Percentiles rank a stretch among this genome's conserved stretches.
Conservation (phyloP, 2,329 filamentous ascomycete species). For the Pseudogymnoascus sp. region DNA sequence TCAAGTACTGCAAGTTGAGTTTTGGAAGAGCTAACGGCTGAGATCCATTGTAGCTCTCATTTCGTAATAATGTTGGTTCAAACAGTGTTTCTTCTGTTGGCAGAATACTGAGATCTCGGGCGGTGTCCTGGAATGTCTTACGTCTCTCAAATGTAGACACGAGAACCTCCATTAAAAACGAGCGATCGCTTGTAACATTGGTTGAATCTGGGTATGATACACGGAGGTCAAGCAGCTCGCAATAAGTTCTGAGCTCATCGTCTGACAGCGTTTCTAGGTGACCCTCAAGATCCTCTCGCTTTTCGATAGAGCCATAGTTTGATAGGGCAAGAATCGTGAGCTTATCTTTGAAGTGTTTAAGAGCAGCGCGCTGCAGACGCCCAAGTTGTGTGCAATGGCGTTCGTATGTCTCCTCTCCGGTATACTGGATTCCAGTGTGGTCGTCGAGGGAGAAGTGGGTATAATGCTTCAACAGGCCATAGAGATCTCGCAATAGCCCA, state of each 20-base stretch:
- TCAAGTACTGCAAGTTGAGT: constrained; percentile 89
- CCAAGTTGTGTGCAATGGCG: constrained; percentile 69
- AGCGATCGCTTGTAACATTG: constrained; percentile 54
- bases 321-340: constrained; percentile 85
- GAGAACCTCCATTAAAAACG: constrained; percentile 63
- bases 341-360: constrained; percentile 82
- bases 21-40: constrained; percentile 86
- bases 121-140: constrained; percentile 73
- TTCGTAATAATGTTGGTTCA: constrained; percentile 67
- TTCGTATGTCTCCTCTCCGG: constrained; percentile 65
- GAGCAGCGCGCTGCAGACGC: constrained; percentile 67
- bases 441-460: constrained; percentile 86
- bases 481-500: constrained; percentile 71
- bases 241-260: constrained; percentile 63
- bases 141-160: constrained; percentile 67
- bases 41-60: constrained; percentile 81
- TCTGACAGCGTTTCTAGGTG: constrained; percentile 69
- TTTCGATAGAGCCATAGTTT: constrained; percentile 83
- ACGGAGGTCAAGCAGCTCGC: constrained; percentile 65
- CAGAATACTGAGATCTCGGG: constrained; percentile 63
- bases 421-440: constrained; percentile 72
- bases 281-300: constrained; percentile 66
- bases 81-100: constrained; percentile 81
- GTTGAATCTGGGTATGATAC: constrained; percentile 71
- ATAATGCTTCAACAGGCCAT: constrained; percentile 75